Conservation (phyloP, 176 grass and related monocot species). For the Avena eriantha region DNA sequence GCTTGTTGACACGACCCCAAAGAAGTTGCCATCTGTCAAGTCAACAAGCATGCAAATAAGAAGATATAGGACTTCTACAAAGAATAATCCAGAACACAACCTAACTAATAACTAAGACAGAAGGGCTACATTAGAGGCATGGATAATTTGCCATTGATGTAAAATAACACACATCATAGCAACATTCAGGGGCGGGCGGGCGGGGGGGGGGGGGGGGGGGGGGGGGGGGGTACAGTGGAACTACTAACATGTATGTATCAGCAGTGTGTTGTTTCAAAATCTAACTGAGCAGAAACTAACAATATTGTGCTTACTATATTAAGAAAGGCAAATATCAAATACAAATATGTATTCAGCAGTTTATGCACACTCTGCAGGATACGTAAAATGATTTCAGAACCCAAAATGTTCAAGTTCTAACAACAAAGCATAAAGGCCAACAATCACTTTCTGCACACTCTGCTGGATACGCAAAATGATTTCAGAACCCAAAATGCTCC, state of each 20-base stretch:
- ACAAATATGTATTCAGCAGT: constrained; percentile 28
- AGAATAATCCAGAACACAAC: constrained; percentile 11
- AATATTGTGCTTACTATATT: constrained; percentile 12
- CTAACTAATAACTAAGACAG: constrained; percentile 19
- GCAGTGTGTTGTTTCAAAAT: not conserved
- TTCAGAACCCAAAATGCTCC: not conserved
- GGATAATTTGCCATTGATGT: not conserved
- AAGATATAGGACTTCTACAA: not conserved
- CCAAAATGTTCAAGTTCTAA: constrained; percentile 3
- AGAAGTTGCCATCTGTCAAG: constrained; percentile 88
- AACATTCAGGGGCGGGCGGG: not conserved
- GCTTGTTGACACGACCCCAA: constrained; percentile 83
- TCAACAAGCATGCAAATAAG: constrained; percentile 33
- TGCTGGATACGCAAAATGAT: constrained; percentile 19
- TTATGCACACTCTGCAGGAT: not conserved
- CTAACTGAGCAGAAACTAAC: constrained; percentile 16
- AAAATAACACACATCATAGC: constrained; percentile 21
- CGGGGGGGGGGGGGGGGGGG: not conserved
- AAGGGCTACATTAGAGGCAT: constrained; percentile 15
- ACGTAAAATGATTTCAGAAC: not conserved
- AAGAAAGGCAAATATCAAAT: not conserved
- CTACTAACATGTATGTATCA: constrained; percentile 20
- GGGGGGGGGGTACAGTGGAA: not conserved
- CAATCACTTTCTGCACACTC: not conserved
- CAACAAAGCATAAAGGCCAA: not conserved